phyloP scores from a whole-genome alignment of 2,329 filamentous ascomycete genomes.

The Microascus cirrosus region DNA sequence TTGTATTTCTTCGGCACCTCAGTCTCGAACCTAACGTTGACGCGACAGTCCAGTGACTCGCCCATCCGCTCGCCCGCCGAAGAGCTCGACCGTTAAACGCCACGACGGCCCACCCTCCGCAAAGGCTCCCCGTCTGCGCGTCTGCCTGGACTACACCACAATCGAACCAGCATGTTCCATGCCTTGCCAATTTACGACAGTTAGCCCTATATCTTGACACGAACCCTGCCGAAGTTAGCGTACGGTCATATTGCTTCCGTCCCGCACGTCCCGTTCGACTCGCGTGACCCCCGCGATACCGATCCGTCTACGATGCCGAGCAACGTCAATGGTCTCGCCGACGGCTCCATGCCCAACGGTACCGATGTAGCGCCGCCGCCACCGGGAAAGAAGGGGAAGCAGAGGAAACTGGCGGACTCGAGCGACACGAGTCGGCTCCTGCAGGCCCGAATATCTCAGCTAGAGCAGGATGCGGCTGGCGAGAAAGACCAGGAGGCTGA shows the following conservation, averaged over 20 bases:
- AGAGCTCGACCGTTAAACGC: neutral
- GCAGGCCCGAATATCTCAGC: conserved; percentile 84
- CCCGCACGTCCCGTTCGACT: neutral
- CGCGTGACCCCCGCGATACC: conserved; percentile 1
- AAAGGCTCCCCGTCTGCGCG: neutral
- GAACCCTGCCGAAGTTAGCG: neutral
- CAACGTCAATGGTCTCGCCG: conserved; percentile 1
- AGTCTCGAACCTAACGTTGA: neutral
- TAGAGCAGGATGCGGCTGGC: conserved; percentile 85
- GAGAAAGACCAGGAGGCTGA: conserved; percentile 94
- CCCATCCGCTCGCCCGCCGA: neutral
- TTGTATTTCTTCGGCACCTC: neutral
- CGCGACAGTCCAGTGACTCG: neutral
- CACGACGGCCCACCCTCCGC: neutral
- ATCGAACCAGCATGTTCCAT: neutral
- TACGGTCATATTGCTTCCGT: neutral
- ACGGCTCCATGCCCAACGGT: conserved; percentile 4
- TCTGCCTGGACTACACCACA: neutral
- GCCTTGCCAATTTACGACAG: neutral
- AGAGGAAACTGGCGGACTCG: conserved; percentile 74
- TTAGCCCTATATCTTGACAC: neutral
- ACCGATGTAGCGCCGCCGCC: conserved; percentile 9
- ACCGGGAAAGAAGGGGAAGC: conserved; percentile 65
- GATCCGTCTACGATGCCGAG: neutral
- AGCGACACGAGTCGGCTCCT: conserved; percentile 87